phyloP scores from a whole-genome alignment of 169 alveolate species.

The Cryptosporidium canis region DNA sequence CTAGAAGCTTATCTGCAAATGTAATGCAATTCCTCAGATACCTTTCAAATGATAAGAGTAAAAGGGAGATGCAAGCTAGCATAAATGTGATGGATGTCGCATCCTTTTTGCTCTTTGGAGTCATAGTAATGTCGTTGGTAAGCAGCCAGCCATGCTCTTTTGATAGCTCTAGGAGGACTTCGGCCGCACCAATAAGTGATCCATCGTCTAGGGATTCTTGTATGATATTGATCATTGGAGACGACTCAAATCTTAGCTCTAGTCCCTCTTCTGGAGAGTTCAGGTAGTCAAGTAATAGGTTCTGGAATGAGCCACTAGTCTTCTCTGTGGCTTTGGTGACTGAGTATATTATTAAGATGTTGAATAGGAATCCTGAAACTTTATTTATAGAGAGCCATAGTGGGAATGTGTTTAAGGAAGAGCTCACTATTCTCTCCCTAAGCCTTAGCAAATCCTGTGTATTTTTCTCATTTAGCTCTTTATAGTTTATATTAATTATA shows the following conservation, averaged over 20 bases:
- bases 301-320: not conserved
- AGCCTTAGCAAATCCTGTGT: not conserved
- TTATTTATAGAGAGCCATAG: constrained; percentile 6
- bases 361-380: constrained; percentile 22
- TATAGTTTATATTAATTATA: not conserved
- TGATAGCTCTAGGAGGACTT: not conserved
- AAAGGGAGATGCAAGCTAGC: not conserved
- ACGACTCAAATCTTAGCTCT: constrained; percentile 12
- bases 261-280: not conserved
- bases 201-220: not conserved
- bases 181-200: not conserved
- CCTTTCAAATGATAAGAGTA: not conserved
- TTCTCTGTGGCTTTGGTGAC: not conserved
- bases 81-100: constrained; percentile 4
- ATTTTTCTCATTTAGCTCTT: not conserved
- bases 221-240: not conserved
- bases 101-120: not conserved
- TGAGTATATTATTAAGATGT: constrained; percentile 10
- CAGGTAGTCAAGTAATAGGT: constrained; percentile 3
- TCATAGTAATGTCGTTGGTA: not conserved
- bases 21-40: not conserved
- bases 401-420: constrained; percentile 2
- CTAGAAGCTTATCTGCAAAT: not conserved
- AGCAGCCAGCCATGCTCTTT: constrained; percentile 17
- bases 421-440: not conserved